Percentiles rank a stretch among this genome's conserved stretches.
Evolutionary conservation across 148 eudicot genomes (phyloP).

Genomic region (Vaccinium corymbosum): DNA sequence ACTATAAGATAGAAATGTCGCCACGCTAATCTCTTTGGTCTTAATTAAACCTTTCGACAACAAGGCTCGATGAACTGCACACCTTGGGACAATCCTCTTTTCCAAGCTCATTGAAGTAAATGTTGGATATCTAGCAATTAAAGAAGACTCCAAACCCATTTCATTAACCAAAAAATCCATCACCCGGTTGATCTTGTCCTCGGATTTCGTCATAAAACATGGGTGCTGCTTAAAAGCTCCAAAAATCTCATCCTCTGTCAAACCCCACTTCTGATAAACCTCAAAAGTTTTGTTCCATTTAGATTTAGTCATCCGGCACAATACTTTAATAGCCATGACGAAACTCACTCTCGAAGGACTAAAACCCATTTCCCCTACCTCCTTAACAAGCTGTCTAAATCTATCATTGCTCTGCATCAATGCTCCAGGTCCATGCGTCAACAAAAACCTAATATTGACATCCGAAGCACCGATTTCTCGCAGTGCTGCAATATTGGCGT

Average conservation of each 20-base stretch:
- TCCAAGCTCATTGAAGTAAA: neutral
- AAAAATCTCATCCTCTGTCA: neutral
- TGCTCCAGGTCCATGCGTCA: conserved; percentile 5
- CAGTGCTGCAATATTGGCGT: neutral
- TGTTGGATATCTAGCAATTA: neutral
- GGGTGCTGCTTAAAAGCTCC: neutral
- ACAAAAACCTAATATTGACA: neutral
- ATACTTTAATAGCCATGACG: neutral
- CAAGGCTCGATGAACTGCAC: neutral
- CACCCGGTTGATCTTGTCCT: neutral
- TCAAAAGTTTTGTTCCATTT: neutral
- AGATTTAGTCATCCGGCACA: neutral
- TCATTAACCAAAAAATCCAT: neutral
- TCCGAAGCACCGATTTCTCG: neutral
- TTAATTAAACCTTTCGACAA: neutral
- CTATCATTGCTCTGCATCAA: neutral
- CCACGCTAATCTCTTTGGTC: neutral
- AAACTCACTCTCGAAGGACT: conserved; percentile 5
- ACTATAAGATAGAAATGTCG: neutral
- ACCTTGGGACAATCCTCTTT: neutral
- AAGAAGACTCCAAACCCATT: neutral
- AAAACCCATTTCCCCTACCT: conserved; percentile 26
- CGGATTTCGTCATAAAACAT: neutral
- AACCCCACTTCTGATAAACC: neutral
- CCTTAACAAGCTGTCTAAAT: conserved; percentile 20